phyloP scores from a whole-genome alignment of 2,329 filamentous ascomycete species.

The Magnaporthiopsis incrustans region DNA sequence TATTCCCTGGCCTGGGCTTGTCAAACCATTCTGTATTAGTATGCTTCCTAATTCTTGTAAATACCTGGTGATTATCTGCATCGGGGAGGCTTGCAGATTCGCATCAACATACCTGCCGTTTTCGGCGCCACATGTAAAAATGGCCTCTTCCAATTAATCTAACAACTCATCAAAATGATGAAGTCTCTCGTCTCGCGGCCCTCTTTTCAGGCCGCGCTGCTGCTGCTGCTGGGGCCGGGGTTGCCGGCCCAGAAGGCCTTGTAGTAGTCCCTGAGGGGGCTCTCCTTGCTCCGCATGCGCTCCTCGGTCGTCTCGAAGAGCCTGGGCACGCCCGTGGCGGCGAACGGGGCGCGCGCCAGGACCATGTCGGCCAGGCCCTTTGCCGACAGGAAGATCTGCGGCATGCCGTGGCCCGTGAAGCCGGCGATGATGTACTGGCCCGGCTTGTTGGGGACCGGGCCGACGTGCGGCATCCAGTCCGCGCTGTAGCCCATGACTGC shows the following conservation, averaged over 20 bases:
- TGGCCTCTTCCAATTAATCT: not conserved
- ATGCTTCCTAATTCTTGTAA: not conserved
- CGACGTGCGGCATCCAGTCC: conserved; percentile 35
- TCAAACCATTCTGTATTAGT: not conserved
- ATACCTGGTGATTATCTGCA: not conserved
- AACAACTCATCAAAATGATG: no score
- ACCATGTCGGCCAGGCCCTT: conserved; percentile 34
- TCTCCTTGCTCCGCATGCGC: conserved; percentile 17
- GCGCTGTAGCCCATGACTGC: conserved; percentile 34
- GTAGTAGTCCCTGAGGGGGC: conserved; percentile 6
- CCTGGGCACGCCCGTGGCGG: conserved; percentile 27
- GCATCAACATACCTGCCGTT: not conserved
- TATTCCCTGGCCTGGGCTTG: not conserved
- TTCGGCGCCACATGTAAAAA: no score
- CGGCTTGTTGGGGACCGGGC: conserved; percentile 29
- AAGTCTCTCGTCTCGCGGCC: no score
- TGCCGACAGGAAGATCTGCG: conserved; percentile 31
- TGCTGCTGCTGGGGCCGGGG: no score
- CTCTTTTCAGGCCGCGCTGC: no score
- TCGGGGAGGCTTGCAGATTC: not conserved
- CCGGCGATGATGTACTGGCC: conserved; percentile 38
- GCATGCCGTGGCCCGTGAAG: conserved; percentile 45
- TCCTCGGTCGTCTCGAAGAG: conserved; percentile 25
- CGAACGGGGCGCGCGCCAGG: conserved; percentile 19
- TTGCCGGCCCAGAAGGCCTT: not conserved